Percentiles rank a stretch among this genome's conserved stretches.
Conservation (phyloP, 2,329 filamentous ascomycete genomes). For the Gaeumannomyces tritici region DNA sequence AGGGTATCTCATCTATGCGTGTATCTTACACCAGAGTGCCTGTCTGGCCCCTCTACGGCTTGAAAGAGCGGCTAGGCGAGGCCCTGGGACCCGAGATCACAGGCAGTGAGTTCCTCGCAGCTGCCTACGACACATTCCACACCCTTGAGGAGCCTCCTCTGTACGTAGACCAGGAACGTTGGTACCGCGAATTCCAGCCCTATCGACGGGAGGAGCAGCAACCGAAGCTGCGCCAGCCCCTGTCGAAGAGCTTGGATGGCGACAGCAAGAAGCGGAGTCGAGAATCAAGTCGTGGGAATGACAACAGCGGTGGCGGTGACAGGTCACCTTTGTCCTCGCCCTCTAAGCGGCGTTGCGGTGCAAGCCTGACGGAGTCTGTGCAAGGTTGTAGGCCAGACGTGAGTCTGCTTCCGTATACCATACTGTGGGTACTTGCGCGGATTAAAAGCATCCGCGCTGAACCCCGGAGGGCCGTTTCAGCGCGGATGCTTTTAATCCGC, state of each 20-base stretch:
- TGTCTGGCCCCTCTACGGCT: constrained; percentile 44
- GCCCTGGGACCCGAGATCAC: constrained; percentile 42
- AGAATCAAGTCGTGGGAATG: background rate
- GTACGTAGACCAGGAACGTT: constrained; percentile 21
- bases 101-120: constrained; percentile 22
- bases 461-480: no score
- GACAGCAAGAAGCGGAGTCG: constrained; percentile 10
- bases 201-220: constrained; percentile 26
- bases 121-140: constrained; percentile 8
- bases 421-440: no score
- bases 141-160: constrained; percentile 11
- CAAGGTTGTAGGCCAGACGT: no score
- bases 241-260: constrained; percentile 29
- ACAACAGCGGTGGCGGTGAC: no score
- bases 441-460: no score
- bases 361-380: background rate
- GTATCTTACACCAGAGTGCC: constrained; percentile 40
- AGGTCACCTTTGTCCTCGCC: background rate
- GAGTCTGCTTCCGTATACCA: no score
- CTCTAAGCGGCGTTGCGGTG: background rate
- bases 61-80: constrained; percentile 44
- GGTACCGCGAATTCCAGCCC: constrained; percentile 8
- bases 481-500: no score
- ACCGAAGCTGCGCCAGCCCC: constrained; percentile 21
- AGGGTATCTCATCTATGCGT: constrained; percentile 1